Evolutionary conservation across 2,329 filamentous ascomycete genomes (phyloP).

Genomic region (Trichophyton mentagrophytes): DNA sequence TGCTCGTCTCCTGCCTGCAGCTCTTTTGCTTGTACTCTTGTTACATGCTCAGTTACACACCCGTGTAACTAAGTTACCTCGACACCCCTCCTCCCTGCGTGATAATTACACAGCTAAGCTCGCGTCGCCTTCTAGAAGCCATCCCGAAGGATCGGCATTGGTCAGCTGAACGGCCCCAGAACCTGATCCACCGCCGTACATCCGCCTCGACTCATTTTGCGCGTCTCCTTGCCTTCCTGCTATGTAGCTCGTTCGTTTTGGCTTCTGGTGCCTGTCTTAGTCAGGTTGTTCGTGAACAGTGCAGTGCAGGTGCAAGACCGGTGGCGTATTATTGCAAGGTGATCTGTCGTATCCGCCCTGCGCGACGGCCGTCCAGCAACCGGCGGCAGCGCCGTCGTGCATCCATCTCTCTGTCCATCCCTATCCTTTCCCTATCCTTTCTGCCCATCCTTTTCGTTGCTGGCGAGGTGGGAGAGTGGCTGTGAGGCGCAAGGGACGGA

Average conservation of each 20-base stretch:
- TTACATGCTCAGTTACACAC: background rate
- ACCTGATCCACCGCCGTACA: background rate
- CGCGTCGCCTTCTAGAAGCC: background rate
- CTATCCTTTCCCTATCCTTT: background rate
- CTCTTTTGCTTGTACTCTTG: background rate
- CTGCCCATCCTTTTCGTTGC: background rate
- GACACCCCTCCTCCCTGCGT: background rate
- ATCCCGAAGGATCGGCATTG: slow-evolving; percentile 2
- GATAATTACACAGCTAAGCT: slow-evolving; percentile 1
- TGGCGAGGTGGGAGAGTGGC: too few relatives aligned
- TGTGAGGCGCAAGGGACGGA: background rate
- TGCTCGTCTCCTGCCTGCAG: background rate
- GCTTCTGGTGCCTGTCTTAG: background rate
- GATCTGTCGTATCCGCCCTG: background rate
- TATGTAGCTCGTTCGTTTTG: background rate
- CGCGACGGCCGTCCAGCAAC: background rate
- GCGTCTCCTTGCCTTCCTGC: background rate
- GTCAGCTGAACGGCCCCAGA: slow-evolving; percentile 3
- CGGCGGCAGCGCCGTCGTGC: background rate
- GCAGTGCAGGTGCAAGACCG: background rate
- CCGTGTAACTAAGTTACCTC: background rate
- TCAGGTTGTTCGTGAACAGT: background rate
- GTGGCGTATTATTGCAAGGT: background rate
- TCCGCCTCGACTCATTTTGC: background rate
- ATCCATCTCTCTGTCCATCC: background rate